Evolutionary conservation across 495 filamentous ascomycete species (phyloP).

Genomic region (Paragyromitra xinjiangensis): DNA sequence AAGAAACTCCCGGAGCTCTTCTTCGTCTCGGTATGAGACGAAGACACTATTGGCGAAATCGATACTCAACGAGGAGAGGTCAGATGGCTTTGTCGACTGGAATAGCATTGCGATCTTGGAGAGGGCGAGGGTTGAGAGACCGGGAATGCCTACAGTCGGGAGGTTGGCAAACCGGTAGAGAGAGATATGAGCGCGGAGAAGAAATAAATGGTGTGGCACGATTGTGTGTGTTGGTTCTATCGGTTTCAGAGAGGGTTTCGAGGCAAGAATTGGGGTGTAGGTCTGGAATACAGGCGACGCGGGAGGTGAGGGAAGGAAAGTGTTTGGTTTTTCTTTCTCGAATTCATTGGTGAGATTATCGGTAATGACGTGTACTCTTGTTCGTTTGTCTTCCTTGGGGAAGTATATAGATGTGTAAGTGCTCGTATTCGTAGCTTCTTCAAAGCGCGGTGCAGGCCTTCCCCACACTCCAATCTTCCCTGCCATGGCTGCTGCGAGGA

Average conservation of each 20-base stretch:
- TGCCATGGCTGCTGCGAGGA: constrained; percentile 47
- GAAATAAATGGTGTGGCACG: constrained; percentile 19
- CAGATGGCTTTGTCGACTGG: constrained; percentile 1
- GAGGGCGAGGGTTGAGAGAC: constrained; percentile 34
- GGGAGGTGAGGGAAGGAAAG: constrained; percentile 35
- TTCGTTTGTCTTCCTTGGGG: constrained; percentile 19
- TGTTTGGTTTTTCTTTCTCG: constrained; percentile 10
- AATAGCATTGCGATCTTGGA: constrained; percentile 31
- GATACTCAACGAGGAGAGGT: constrained; percentile 27
- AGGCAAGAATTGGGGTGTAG: constrained; percentile 28
- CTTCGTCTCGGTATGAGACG: constrained; percentile 4
- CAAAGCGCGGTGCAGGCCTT: constrained; percentile 45
- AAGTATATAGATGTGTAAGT: constrained; percentile 44
- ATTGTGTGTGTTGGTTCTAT: not conserved
- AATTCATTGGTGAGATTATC: not conserved
- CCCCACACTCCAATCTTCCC: constrained; percentile 50
- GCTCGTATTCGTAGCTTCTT: constrained; percentile 34
- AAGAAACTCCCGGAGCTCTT: constrained; percentile 19
- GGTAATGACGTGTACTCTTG: not conserved
- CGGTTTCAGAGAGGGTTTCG: constrained; percentile 19
- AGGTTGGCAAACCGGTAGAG: constrained; percentile 36
- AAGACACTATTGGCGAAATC: constrained; percentile 36
- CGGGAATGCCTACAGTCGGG: constrained; percentile 27
- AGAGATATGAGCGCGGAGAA: constrained; percentile 27
- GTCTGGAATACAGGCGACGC: constrained; percentile 35